A percentile compares a stretch with the other conserved stretches of the same genome.
Conservation (phyloP, 1,139 yeast genomes). For the Nakaseomyces bracarensis region DNA sequence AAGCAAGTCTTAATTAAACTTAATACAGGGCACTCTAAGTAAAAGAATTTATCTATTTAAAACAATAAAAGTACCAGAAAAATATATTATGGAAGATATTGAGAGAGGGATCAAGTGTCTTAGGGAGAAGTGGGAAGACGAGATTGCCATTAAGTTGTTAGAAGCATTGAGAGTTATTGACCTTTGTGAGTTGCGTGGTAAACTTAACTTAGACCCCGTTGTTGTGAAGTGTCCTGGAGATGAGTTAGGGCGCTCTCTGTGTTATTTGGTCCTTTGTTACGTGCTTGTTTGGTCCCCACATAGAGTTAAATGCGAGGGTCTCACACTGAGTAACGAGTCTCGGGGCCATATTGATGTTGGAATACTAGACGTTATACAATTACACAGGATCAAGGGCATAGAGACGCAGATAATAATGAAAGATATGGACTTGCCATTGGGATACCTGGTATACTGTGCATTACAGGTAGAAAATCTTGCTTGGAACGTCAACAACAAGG, state of each 20-base stretch:
- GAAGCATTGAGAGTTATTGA: not conserved
- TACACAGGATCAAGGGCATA: not conserved
- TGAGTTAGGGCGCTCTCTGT: not conserved
- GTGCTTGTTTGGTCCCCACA: not conserved
- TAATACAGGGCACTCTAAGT: too few species aligned
- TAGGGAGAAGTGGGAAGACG: slow-evolving; percentile 1
- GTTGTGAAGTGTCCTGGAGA: not conserved
- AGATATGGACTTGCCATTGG: not conserved
- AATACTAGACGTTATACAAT: not conserved
- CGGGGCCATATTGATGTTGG: not conserved
- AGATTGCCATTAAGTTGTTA: not conserved
- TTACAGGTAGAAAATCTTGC: not conserved
- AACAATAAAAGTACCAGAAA: not conserved
- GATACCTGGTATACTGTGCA: slow-evolving; percentile 2
- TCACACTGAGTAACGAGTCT: not conserved
- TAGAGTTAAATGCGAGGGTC: slow-evolving; percentile 3
- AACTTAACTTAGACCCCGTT: not conserved
- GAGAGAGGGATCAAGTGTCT: not conserved
- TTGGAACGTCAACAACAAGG: not conserved
- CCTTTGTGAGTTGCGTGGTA: not conserved
- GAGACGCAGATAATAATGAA: not conserved
- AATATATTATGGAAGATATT: not conserved
- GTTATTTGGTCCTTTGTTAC: not conserved
- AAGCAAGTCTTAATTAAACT: too few species aligned
- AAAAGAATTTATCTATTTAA: not conserved